Conservation (phyloP, 2,329 filamentous ascomycete species). For the Aaosphaeria arxii region DNA sequence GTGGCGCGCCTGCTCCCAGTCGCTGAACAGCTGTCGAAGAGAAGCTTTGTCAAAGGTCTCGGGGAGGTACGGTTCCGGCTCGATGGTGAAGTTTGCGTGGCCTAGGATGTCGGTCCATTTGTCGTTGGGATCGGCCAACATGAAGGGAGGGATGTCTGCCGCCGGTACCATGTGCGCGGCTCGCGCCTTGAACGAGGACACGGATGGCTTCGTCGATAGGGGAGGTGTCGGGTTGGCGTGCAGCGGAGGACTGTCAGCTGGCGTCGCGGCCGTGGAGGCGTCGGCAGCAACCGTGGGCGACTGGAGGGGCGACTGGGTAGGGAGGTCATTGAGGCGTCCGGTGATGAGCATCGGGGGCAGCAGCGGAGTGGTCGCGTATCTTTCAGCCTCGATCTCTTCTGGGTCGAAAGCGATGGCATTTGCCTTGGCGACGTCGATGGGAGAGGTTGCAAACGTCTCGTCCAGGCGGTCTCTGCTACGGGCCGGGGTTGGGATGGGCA, state of each 20-base stretch:
- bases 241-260: constrained; percentile 49
- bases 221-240: constrained; percentile 62
- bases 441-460: constrained; percentile 23
- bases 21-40: constrained; percentile 65
- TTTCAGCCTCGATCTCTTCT: constrained; percentile 50
- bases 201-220: constrained; percentile 72
- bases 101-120: constrained; percentile 83
- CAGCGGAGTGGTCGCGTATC: constrained; percentile 76
- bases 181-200: constrained; percentile 65
- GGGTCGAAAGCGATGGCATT: constrained; percentile 50
- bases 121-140: constrained; percentile 68
- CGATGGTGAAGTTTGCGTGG: constrained; percentile 90
- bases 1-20: constrained; percentile 79
- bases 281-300: constrained; percentile 70
- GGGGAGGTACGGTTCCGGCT: constrained; percentile 75
- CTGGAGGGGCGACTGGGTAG: constrained; percentile 76
- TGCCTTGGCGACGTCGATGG: constrained; percentile 35
- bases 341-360: constrained; percentile 76
- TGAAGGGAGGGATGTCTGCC: constrained; percentile 60
- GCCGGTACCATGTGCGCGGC: constrained; percentile 47
- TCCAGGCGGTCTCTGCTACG: constrained; percentile 32
- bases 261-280: constrained; percentile 43
- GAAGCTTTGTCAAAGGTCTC: constrained; percentile 58
- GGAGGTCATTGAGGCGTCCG: constrained; percentile 51
- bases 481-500: constrained; percentile 20